Evolutionary conservation across 805 yeast genomes (phyloP).

Genomic region (Cyberlindnera maritima): DNA sequence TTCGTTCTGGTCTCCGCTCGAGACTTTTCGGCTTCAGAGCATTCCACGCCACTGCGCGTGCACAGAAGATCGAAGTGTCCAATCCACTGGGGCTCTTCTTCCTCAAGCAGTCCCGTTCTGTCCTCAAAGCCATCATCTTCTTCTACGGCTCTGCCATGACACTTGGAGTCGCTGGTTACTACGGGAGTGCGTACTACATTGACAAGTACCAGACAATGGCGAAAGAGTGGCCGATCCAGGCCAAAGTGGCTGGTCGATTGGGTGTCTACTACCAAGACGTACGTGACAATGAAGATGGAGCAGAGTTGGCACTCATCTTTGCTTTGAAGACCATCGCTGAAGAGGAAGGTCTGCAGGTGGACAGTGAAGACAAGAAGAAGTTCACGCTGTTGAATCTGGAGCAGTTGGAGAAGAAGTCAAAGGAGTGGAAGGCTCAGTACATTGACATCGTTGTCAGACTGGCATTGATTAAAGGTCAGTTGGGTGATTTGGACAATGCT

Average conservation of each 20-base stretch:
- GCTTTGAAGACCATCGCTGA: slow-evolving; percentile 32
- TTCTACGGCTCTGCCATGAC: slow-evolving; percentile 12
- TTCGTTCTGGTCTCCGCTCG: neutral
- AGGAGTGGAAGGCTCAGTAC: slow-evolving; percentile 33
- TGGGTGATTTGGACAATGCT: slow-evolving; percentile 27
- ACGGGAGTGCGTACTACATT: slow-evolving; percentile 7
- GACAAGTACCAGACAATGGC: slow-evolving; percentile 13
- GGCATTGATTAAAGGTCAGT: slow-evolving; percentile 33
- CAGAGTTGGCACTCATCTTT: slow-evolving; percentile 33
- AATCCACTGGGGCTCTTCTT: slow-evolving; percentile 1
- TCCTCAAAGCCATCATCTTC: slow-evolving; percentile 9
- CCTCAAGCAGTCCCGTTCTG: slow-evolving; percentile 11
- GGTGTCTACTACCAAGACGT: slow-evolving; percentile 40
- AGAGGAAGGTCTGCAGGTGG: slow-evolving; percentile 28
- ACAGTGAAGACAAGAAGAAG: slow-evolving; percentile 16
- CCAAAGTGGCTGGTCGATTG: slow-evolving; percentile 22
- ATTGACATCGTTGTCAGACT: slow-evolving; percentile 39
- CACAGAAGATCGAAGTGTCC: neutral
- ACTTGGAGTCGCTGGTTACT: slow-evolving; percentile 9
- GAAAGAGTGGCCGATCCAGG: slow-evolving; percentile 10
- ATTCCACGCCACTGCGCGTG: neutral
- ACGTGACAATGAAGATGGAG: slow-evolving; percentile 30
- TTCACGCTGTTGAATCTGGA: slow-evolving; percentile 25
- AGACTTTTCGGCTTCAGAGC: neutral
- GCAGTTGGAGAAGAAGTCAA: slow-evolving; percentile 25